Conservation (phyloP, 805 yeast genomes). For the Myxozyma neglecta region DNA sequence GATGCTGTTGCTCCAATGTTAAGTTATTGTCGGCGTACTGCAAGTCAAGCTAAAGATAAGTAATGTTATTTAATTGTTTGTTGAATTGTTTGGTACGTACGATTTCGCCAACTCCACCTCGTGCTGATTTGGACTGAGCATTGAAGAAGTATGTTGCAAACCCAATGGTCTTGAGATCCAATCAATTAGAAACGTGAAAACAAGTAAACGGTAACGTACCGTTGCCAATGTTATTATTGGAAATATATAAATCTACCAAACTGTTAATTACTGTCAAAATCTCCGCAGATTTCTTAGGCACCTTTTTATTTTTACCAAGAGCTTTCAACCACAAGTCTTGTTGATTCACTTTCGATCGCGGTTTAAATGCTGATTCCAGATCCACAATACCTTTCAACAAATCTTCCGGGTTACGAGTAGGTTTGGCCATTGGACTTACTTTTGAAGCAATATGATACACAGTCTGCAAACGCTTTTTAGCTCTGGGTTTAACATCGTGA, state of each 20-base stretch:
- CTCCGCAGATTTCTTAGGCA: not conserved
- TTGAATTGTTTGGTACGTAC: too few species aligned
- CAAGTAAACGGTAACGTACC: not conserved
- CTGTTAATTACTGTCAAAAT: too few species aligned
- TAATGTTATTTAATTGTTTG: too few species aligned
- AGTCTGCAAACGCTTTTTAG: too few species aligned
- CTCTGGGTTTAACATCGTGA: too few species aligned
- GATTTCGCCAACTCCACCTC: too few species aligned
- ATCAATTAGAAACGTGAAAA: not conserved
- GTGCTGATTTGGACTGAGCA: too few species aligned
- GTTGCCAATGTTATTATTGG: not conserved
- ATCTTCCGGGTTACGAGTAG: not conserved
- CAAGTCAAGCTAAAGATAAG: not conserved
- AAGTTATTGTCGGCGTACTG: not conserved
- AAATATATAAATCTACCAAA: too few species aligned
- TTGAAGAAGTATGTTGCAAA: too few species aligned
- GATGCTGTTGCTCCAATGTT: not conserved
- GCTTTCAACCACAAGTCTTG: conserved; percentile 9
- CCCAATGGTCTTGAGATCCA: too few species aligned
- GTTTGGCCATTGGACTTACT: too few species aligned
- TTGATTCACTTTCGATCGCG: not conserved
- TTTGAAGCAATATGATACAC: too few species aligned
- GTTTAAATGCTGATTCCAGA: not conserved
- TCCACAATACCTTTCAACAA: conserved; percentile 7
- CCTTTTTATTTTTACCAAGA: conserved; percentile 13